A percentile compares a stretch with the other conserved stretches of the same genome.
phyloP scores from a whole-genome alignment of 805 yeast genomes.

The Torulaspora microellipsoides region DNA sequence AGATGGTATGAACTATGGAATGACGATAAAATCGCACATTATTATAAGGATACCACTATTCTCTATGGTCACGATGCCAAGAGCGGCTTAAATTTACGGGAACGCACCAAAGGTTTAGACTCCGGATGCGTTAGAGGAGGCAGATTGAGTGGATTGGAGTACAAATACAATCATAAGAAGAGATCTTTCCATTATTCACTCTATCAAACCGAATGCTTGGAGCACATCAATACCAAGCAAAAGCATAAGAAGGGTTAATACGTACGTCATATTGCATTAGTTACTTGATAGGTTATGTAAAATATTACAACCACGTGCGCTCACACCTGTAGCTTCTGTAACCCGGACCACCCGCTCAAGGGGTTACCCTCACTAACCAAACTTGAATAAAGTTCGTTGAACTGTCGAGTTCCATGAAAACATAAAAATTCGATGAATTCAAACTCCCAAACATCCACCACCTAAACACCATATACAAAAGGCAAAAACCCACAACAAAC shows the following conservation, averaged over 20 bases:
- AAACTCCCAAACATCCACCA: constrained; percentile 16
- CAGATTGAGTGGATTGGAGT: constrained; percentile 44
- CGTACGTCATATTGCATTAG: too few relatives aligned
- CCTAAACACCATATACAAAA: constrained; percentile 20
- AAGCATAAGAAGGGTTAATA: background rate
- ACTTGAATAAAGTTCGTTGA: background rate
- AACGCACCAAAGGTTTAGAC: constrained; percentile 76
- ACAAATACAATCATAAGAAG: constrained; percentile 6
- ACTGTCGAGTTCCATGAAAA: background rate
- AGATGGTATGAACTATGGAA: constrained; percentile 62
- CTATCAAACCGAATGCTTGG: constrained; percentile 5
- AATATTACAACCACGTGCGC: too few relatives aligned
- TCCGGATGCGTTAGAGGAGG: constrained; percentile 78
- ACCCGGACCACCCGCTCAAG: background rate
- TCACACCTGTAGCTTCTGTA: too few relatives aligned
- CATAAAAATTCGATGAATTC: constrained; percentile 1
- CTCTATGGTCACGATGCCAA: constrained; percentile 89
- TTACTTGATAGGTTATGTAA: too few relatives aligned
- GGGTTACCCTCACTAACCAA: constrained; percentile 2
- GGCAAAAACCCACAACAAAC: constrained; percentile 4
- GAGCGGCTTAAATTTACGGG: constrained; percentile 60
- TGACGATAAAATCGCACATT: constrained; percentile 25
- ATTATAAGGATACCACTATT: constrained; percentile 38
- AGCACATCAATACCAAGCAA: too few relatives aligned
- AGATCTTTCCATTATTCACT: background rate